Conservation (phyloP, 208 protist genomes). For the Trypanosoma congolense region DNA sequence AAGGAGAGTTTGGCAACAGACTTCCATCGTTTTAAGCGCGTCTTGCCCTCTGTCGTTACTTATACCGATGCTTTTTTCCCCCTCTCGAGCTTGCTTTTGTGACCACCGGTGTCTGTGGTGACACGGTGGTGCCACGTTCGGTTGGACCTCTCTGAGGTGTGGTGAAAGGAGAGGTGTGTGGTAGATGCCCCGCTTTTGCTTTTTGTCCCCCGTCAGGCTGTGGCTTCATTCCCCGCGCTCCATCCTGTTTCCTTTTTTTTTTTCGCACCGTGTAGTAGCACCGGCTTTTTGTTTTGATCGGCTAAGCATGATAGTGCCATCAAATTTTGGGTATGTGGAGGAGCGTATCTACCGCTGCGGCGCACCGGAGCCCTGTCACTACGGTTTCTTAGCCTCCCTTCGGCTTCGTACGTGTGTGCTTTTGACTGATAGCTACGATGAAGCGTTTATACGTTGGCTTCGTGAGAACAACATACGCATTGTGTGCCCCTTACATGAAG, state of each 20-base stretch:
- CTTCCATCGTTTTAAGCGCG: conserved; percentile 45
- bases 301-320: conserved; percentile 80
- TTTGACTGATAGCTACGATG: conserved; percentile 90
- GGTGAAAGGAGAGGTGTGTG: too few species aligned
- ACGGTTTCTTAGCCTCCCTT: conserved; percentile 95
- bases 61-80: conserved; percentile 4
- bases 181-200: too few species aligned
- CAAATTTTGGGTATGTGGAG: conserved; percentile 96
- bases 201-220: too few species aligned
- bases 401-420: conserved; percentile 94
- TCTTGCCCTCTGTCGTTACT: background rate
- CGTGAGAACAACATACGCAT: conserved; percentile 89
- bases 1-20: conserved; percentile 53
- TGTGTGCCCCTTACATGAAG: conserved; percentile 57
- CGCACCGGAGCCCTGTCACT: conserved; percentile 94
- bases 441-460: conserved; percentile 91
- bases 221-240: background rate
- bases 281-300: background rate
- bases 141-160: too few species aligned
- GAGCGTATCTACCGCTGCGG: conserved; percentile 95
- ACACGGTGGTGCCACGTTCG: too few species aligned
- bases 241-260: conserved; percentile 9
- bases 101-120: too few species aligned
- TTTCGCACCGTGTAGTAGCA: background rate
- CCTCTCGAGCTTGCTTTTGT: too few species aligned